A percentile compares a stretch with the other conserved stretches of the same genome.
phyloP scores from a whole-genome alignment of 2,329 filamentous ascomycete species.

The Fonsecaea pedrosoi region DNA sequence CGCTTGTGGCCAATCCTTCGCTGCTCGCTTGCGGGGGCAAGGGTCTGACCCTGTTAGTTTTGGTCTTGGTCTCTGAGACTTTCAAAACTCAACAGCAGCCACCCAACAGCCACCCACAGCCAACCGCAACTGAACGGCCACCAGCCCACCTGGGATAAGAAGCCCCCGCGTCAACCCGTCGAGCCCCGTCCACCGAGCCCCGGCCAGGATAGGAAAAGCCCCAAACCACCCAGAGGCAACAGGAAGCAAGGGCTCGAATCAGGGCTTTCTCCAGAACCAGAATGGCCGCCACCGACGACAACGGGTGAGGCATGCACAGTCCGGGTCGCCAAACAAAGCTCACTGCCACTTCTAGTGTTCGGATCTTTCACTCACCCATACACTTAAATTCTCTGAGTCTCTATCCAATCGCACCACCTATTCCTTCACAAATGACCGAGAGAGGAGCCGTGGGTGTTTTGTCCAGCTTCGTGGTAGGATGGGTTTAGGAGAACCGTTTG shows the following conservation, averaged over 20 bases:
- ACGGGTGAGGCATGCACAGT: background rate
- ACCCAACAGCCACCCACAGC: background rate
- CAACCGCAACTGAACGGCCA: background rate
- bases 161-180: conserved; percentile 5
- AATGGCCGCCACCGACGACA: conserved; percentile 16
- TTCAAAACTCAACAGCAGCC: background rate
- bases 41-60: conserved; percentile 5
- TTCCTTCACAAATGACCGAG: background rate
- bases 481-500: background rate
- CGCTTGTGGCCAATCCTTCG: conserved; percentile 14
- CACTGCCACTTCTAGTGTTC: background rate
- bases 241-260: conserved; percentile 1
- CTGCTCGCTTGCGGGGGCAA: conserved; percentile 5
- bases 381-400: background rate
- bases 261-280: background rate
- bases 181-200: conserved; percentile 1
- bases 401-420: background rate
- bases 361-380: background rate
- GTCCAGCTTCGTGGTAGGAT: too few relatives aligned
- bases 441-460: background rate
- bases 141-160: background rate
- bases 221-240: background rate
- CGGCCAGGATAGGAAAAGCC: conserved; percentile 9
- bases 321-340: background rate
- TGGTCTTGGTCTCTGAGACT: background rate